phyloP scores from a whole-genome alignment of 2,329 filamentous ascomycete species.

The Cercospora citrullina region DNA sequence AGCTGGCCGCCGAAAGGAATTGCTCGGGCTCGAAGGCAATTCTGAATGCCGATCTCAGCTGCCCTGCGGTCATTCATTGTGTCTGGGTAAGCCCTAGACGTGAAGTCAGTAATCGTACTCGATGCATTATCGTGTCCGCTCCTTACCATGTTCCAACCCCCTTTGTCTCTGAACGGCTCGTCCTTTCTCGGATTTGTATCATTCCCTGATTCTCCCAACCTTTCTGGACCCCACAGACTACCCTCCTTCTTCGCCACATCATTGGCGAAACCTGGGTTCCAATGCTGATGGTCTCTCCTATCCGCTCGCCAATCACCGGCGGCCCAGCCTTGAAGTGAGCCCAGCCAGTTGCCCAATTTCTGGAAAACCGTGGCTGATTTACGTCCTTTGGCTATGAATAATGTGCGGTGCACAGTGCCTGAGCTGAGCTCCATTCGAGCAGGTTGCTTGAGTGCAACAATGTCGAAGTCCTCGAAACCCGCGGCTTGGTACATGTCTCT shows the following conservation, averaged over 20 bases:
- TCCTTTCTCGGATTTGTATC: conserved; percentile 4
- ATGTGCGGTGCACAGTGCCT: conserved; percentile 31
- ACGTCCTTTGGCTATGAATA: conserved; percentile 38
- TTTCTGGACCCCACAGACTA: conserved; percentile 9
- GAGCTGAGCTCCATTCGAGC: conserved; percentile 33
- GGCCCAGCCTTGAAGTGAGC: conserved; percentile 19
- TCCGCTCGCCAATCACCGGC: conserved; percentile 4
- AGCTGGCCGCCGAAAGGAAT: background rate
- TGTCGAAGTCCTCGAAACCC: conserved; percentile 37
- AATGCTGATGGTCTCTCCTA: conserved; percentile 4
- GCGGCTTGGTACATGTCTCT: conserved; percentile 31
- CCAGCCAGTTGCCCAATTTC: conserved; percentile 23
- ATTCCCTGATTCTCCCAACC: conserved; percentile 1
- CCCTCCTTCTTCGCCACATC: conserved; percentile 9
- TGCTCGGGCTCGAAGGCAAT: background rate
- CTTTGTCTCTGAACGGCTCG: background rate
- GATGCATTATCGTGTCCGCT: background rate
- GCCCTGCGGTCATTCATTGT: background rate
- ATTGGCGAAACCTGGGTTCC: conserved; percentile 17
- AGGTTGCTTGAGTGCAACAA: conserved; percentile 33
- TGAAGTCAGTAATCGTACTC: background rate
- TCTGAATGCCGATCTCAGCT: background rate
- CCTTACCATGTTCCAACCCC: conserved; percentile 11
- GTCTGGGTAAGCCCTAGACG: background rate
- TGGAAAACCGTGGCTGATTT: conserved; percentile 28